Percentiles rank a stretch among this genome's conserved stretches.
Evolutionary conservation across 495 filamentous ascomycete genomes (phyloP).

Genomic region (Aspergillus campestris): DNA sequence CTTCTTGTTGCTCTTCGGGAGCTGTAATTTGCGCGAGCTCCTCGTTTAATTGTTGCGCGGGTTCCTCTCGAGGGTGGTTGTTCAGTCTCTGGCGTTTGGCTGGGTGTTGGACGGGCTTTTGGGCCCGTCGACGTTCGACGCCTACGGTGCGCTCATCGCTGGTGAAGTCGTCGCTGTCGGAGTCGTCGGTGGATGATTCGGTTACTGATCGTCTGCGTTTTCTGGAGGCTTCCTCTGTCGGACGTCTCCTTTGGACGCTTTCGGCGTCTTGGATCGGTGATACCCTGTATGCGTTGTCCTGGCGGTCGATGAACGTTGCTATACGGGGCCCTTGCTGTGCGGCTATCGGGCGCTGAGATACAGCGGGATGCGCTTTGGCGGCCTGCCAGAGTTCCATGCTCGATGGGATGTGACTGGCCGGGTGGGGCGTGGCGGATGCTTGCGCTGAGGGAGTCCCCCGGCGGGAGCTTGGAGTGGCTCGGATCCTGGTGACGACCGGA

Average conservation of each 20-base stretch:
- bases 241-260: conserved; percentile 9
- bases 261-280: conserved; percentile 21
- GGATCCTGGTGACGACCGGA: neutral
- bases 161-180: conserved; percentile 11
- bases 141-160: conserved; percentile 9
- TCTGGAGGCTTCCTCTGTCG: conserved; percentile 1
- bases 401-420: neutral
- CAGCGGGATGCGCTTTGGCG: neutral
- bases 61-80: neutral
- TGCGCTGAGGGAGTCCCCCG: neutral
- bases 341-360: neutral
- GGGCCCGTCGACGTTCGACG: conserved; percentile 10
- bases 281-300: conserved; percentile 21
- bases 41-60: neutral
- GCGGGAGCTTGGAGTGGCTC: neutral
- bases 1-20: neutral
- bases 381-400: conserved; percentile 6
- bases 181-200: conserved; percentile 1
- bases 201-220: conserved; percentile 12
- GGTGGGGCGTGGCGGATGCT: neutral
- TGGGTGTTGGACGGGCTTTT: conserved; percentile 15
- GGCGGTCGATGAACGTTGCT: conserved; percentile 28
- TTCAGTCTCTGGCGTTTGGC: conserved; percentile 8
- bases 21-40: neutral
- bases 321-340: conserved; percentile 2